Conservation (phyloP, 768 basidiomycete species). For the Gymnopilus dilepis region DNA sequence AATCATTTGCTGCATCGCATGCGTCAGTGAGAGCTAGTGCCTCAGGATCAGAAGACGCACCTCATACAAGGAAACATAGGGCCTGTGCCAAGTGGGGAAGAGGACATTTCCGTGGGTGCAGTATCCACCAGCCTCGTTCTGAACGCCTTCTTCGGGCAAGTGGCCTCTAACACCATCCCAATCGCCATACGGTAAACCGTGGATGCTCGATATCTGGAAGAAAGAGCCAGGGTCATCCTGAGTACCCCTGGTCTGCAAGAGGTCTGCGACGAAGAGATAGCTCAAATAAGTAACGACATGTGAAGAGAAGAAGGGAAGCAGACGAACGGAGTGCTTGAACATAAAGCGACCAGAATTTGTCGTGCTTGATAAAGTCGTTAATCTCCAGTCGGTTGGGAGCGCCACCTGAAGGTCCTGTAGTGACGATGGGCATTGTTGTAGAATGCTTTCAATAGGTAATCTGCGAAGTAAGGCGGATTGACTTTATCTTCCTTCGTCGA, state of each 20-base stretch:
- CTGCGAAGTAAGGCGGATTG: neutral
- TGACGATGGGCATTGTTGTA: constrained; percentile 26
- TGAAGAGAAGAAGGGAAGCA: neutral
- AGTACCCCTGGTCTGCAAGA: constrained; percentile 30
- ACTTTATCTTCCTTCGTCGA: too few relatives aligned
- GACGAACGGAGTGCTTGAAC: constrained; percentile 53
- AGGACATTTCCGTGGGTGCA: constrained; percentile 58
- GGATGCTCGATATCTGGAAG: constrained; percentile 55
- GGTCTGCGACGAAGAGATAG: constrained; percentile 25
- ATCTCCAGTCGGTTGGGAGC: constrained; percentile 49
- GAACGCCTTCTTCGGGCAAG: constrained; percentile 27
- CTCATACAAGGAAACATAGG: constrained; percentile 56
- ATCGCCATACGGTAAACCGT: constrained; percentile 50
- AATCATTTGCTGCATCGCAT: constrained; percentile 48
- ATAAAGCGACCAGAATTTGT: constrained; percentile 54
- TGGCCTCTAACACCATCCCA: constrained; percentile 48
- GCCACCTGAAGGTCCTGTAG: constrained; percentile 33
- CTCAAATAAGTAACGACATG: neutral
- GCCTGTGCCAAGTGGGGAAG: constrained; percentile 63
- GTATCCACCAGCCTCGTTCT: constrained; percentile 48
- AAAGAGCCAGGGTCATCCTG: constrained; percentile 42
- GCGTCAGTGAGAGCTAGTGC: neutral
- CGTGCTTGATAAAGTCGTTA: constrained; percentile 45
- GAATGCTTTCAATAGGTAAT: neutral
- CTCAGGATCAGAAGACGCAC: constrained; percentile 34